Evolutionary conservation across 2,329 filamentous ascomycete genomes (phyloP).

Genomic region (Fusarium ramigenum): DNA sequence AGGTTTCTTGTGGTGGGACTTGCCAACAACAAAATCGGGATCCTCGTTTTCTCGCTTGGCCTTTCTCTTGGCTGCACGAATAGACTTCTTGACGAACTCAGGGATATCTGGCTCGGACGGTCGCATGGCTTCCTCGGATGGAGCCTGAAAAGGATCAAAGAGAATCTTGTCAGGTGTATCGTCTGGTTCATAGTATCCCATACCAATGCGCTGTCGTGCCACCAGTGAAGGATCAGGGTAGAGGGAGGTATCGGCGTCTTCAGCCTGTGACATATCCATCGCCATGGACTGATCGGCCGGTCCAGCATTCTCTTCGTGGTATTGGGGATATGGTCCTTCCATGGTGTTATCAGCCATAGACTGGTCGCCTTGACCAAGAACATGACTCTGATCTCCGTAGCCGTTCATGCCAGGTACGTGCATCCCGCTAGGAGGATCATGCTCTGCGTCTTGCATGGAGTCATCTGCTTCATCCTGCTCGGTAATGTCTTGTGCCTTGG

Average conservation of each 20-base stretch:
- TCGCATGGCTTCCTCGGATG: slow-evolving; percentile 55
- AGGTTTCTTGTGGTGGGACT: slow-evolving; percentile 55
- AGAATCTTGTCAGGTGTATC: slow-evolving; percentile 66
- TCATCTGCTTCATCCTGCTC: slow-evolving; percentile 43
- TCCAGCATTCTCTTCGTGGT: slow-evolving; percentile 11
- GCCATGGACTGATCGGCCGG: not conserved
- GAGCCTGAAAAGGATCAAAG: slow-evolving; percentile 67
- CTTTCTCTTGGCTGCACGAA: slow-evolving; percentile 63
- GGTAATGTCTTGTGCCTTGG: slow-evolving; percentile 61
- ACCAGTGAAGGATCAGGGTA: slow-evolving; percentile 62
- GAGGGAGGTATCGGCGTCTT: slow-evolving; percentile 46
- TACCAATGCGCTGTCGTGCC: slow-evolving; percentile 62
- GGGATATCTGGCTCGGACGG: slow-evolving; percentile 59
- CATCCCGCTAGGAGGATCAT: slow-evolving; percentile 7
- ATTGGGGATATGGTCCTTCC: slow-evolving; percentile 10
- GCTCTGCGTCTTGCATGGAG: slow-evolving; percentile 23
- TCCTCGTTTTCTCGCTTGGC: slow-evolving; percentile 63
- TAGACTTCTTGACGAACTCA: slow-evolving; percentile 64
- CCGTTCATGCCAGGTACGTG: slow-evolving; percentile 32
- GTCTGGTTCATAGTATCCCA: slow-evolving; percentile 70
- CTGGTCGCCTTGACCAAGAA: slow-evolving; percentile 39
- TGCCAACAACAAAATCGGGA: slow-evolving; percentile 61
- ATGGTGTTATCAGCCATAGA: slow-evolving; percentile 5
- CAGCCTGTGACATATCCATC: slow-evolving; percentile 37
- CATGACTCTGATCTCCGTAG: slow-evolving; percentile 47